These are phyloP conservation scores for Vaccinium myrtillus DNA, from an alignment of 148 eudicot genomes.

Conservation along the genomic window DNA sequence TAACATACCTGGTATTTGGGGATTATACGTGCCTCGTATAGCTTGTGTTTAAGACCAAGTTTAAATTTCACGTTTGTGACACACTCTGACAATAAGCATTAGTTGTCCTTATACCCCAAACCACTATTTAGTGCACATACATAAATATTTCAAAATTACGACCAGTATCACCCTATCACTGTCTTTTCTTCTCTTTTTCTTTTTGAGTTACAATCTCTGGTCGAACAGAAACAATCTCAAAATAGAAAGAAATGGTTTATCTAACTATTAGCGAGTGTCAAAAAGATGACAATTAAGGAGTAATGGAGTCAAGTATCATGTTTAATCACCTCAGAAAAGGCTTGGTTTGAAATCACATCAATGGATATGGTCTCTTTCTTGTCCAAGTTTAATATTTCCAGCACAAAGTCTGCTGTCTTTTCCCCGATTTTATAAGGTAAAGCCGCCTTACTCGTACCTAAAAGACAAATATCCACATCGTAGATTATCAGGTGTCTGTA, in stretches of 20 bases:
- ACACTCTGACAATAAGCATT: neutral
- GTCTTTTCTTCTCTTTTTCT: neutral
- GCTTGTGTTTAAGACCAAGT: neutral
- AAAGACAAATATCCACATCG: slow-evolving; percentile 16
- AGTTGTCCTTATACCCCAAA: neutral
- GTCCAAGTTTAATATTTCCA: slow-evolving; percentile 75
- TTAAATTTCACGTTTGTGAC: neutral
- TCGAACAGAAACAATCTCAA: neutral
- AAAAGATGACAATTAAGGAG: neutral
- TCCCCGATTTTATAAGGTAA: slow-evolving; percentile 62
- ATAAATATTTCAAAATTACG: neutral
- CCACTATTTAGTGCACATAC: neutral
- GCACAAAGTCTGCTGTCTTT: slow-evolving; percentile 54
- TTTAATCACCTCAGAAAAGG: slow-evolving; percentile 76
- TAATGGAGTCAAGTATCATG: neutral
- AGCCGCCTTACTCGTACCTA: slow-evolving; percentile 69
- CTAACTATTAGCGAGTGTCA: neutral
- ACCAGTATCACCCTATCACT: neutral
- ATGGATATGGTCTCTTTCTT: slow-evolving; percentile 73
- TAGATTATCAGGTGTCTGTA: neutral
- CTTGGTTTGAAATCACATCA: slow-evolving; percentile 84
- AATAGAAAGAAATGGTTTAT: neutral
- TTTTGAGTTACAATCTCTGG: neutral
- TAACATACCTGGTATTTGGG: neutral
- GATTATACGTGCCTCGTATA: neutral